A percentile compares a stretch with the other conserved stretches of the same genome.
phyloP scores from a whole-genome alignment of 768 basidiomycete species.

The Dendrothele bispora region DNA sequence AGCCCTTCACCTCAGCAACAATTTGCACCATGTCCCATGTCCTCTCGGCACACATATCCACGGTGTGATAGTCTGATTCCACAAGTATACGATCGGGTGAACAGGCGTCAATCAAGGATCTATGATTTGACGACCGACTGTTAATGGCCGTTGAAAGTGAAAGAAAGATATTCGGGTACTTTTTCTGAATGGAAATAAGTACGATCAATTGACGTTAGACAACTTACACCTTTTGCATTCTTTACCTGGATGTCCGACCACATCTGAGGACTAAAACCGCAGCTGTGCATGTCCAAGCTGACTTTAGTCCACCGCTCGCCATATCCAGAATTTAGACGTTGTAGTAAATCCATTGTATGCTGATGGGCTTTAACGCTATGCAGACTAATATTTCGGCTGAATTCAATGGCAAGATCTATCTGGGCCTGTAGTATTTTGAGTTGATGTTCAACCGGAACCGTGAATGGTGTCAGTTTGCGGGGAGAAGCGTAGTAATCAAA shows the following conservation, averaged over 20 bases:
- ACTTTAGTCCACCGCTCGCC: conserved; percentile 60
- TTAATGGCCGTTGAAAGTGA: conserved; percentile 90
- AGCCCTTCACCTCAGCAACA: conserved; percentile 75
- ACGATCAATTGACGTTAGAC: background rate
- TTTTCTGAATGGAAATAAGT: conserved; percentile 44
- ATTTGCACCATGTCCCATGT: conserved; percentile 79
- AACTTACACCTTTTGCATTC: background rate
- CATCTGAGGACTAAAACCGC: conserved; percentile 76
- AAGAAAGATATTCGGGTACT: conserved; percentile 76
- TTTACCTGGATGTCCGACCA: conserved; percentile 76
- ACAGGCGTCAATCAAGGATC: conserved; percentile 63
- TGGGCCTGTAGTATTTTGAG: conserved; percentile 78
- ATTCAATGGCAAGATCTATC: conserved; percentile 79
- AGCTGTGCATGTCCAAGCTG: conserved; percentile 89
- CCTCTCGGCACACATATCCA: conserved; percentile 52
- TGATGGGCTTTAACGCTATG: conserved; percentile 84
- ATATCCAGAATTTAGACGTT: conserved; percentile 56
- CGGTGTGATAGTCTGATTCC: conserved; percentile 83
- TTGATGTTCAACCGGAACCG: conserved; percentile 81
- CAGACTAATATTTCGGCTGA: conserved; percentile 76
- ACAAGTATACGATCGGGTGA: conserved; percentile 69
- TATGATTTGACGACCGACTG: conserved; percentile 62
- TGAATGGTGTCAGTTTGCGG: conserved; percentile 72
- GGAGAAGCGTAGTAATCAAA: conserved; percentile 48
- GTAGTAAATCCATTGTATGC: conserved; percentile 66